These are phyloP conservation scores for Skeletonema potamos DNA, from an alignment of 108 stramenopile species.

Conservation along the genomic window DNA sequence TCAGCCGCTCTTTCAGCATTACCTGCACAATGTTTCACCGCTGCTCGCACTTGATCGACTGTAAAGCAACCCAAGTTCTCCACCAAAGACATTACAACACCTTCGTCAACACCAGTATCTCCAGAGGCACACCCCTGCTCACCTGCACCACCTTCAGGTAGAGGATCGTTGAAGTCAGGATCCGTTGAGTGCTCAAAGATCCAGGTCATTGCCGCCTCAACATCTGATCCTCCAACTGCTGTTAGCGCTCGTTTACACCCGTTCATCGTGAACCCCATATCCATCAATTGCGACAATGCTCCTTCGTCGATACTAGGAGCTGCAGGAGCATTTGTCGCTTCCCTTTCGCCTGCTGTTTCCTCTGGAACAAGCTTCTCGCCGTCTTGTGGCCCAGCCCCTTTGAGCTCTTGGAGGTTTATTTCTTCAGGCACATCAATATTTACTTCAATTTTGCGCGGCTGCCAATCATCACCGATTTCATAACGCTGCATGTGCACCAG, in stretches of 20 bases:
- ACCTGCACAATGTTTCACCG: slow-evolving; percentile 79
- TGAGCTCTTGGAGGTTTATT: slow-evolving; percentile 77
- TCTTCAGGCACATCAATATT: slow-evolving; percentile 90
- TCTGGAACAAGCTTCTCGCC: slow-evolving; percentile 89
- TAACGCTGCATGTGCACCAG: slow-evolving; percentile 94
- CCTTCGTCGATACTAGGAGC: slow-evolving; percentile 70
- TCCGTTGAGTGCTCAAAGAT: slow-evolving; percentile 96
- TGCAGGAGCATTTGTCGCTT: slow-evolving; percentile 23
- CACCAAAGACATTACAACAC: slow-evolving; percentile 77
- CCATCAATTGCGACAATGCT: slow-evolving; percentile 88
- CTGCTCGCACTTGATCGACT: slow-evolving; percentile 88
- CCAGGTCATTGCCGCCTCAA: slow-evolving; percentile 98
- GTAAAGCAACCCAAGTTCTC: slow-evolving; percentile 92
- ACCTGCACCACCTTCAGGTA: slow-evolving; percentile 53
- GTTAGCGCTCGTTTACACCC: slow-evolving; percentile 91
- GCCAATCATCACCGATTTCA: slow-evolving; percentile 89
- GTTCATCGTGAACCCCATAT: slow-evolving; percentile 97
- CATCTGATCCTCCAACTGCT: slow-evolving; percentile 86
- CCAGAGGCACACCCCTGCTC: slow-evolving; percentile 35
- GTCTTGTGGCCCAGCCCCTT: slow-evolving; percentile 72
- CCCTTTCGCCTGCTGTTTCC: slow-evolving; percentile 37
- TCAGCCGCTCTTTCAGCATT: slow-evolving; percentile 94
- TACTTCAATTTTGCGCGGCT: slow-evolving; percentile 93
- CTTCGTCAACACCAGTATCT: slow-evolving; percentile 58
- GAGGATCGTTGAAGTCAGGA: slow-evolving; percentile 95